phyloP scores from a whole-genome alignment of 2,329 filamentous ascomycete species.

The Colletotrichum nymphaeae region DNA sequence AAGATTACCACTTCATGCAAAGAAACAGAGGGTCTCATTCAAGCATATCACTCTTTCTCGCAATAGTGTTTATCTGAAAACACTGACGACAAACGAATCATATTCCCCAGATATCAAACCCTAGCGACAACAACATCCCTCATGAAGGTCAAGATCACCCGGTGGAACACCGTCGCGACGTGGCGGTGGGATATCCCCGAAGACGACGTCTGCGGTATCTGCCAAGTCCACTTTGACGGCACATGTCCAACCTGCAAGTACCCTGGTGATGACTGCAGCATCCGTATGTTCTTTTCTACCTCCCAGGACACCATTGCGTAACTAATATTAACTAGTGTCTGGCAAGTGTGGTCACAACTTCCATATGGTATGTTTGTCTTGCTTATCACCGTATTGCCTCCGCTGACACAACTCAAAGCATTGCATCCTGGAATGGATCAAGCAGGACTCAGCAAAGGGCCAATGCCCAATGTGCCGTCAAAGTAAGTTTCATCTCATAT shows the following conservation, averaged over 20 bases:
- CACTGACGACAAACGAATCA: background rate
- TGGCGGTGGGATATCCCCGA: slow-evolving; percentile 99
- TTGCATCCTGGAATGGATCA: slow-evolving; percentile 95
- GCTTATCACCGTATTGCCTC: background rate
- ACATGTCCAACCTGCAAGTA: slow-evolving; percentile 99
- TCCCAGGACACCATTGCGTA: background rate
- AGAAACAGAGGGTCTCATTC: background rate
- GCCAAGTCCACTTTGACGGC: slow-evolving; percentile 96
- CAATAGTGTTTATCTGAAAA: background rate
- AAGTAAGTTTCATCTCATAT: slow-evolving; percentile 64
- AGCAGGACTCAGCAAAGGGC: slow-evolving; percentile 91
- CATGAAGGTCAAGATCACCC: slow-evolving; percentile 96
- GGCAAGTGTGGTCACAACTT: slow-evolving; percentile 98
- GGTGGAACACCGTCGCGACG: slow-evolving; percentile 93
- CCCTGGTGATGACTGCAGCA: slow-evolving; percentile 93
- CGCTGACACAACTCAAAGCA: slow-evolving; percentile 67
- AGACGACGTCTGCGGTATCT: slow-evolving; percentile 98
- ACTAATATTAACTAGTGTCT: slow-evolving; percentile 70
- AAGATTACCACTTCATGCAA: slow-evolving; percentile 8
- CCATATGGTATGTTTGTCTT: slow-evolving; percentile 77
- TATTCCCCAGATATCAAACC: background rate
- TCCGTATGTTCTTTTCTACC: slow-evolving; percentile 69
- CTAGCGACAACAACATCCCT: background rate
- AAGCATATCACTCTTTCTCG: background rate
- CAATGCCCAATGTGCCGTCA: slow-evolving; percentile 99